Percentiles rank a stretch among this genome's conserved stretches.
Conservation (phyloP, 2,329 filamentous ascomycete genomes). For the Sarocladium strictum region DNA sequence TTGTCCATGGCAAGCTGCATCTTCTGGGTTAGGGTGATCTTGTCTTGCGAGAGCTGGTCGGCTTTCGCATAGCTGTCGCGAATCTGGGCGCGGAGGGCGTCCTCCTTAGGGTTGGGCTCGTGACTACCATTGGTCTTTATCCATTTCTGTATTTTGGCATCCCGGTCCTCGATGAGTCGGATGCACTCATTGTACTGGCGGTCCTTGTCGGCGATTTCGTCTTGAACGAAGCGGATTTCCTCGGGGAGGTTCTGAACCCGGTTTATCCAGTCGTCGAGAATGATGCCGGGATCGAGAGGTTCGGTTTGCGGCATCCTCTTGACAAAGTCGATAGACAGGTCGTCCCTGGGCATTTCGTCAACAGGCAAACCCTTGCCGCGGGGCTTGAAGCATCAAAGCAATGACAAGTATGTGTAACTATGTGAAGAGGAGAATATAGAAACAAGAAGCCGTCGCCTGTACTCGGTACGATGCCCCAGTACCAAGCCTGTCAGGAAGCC, state of each 20-base stretch:
- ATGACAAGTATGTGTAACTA: neutral
- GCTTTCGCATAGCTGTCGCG: slow-evolving; percentile 62
- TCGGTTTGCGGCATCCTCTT: slow-evolving; percentile 59
- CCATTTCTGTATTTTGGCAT: slow-evolving; percentile 73
- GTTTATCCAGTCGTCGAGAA: slow-evolving; percentile 74
- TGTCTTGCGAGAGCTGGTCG: slow-evolving; percentile 68
- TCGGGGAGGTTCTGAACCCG: slow-evolving; percentile 72
- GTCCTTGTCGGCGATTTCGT: slow-evolving; percentile 79
- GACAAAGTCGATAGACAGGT: slow-evolving; percentile 64
- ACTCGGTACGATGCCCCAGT: no score
- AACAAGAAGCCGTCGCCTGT: neutral
- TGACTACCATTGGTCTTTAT: slow-evolving; percentile 73
- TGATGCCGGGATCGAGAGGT: slow-evolving; percentile 57
- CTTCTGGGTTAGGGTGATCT: slow-evolving; percentile 64
- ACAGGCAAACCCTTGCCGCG: slow-evolving; percentile 18
- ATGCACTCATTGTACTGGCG: slow-evolving; percentile 63
- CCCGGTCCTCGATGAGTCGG: slow-evolving; percentile 63
- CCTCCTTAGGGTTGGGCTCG: slow-evolving; percentile 69
- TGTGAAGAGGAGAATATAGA: neutral
- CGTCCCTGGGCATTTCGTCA: slow-evolving; percentile 69
- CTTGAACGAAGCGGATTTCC: slow-evolving; percentile 76
- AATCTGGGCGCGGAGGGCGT: slow-evolving; percentile 59
- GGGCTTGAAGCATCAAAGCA: slow-evolving; percentile 13
- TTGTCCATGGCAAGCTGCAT: slow-evolving; percentile 54
- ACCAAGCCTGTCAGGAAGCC: neutral